These are phyloP conservation scores for Epichloe amarillans DNA, from an alignment of 2,329 filamentous ascomycete species.

Conservation along the genomic window DNA sequence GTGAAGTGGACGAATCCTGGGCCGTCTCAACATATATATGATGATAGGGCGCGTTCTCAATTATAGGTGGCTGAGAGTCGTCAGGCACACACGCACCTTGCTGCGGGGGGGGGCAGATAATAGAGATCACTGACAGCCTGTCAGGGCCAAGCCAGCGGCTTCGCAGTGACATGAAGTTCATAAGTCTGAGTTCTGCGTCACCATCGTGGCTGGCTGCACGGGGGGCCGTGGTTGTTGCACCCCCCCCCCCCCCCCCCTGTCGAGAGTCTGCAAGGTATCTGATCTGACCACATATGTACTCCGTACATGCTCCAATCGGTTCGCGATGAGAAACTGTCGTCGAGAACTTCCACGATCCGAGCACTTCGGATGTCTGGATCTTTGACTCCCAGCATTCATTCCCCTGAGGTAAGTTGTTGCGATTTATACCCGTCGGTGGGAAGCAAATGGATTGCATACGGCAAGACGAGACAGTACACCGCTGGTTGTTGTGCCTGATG, in stretches of 20 bases:
- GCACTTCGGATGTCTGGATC: not conserved
- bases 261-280: slow-evolving; percentile 3
- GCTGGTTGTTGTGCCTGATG: no score
- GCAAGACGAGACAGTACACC: no score
- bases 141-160: not conserved
- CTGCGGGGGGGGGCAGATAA: not conserved
- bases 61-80: slow-evolving; percentile 2
- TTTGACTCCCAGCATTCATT: not conserved
- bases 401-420: not conserved
- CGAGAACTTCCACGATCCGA: not conserved
- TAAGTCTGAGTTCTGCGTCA: not conserved
- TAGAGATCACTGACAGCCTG: slow-evolving; percentile 2
- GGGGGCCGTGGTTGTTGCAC: no score
- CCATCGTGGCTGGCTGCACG: slow-evolving; percentile 6
- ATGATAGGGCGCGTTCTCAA: not conserved
- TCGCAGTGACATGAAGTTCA: not conserved
- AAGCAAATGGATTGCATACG: no score
- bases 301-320: not conserved
- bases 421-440: no score
- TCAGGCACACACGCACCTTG: not conserved
- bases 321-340: not conserved
- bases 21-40: not conserved
- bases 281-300: not conserved
- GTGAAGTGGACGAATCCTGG: not conserved
- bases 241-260: slow-evolving; percentile 2